Percentiles rank a stretch among this genome's conserved stretches.
Conservation (phyloP, 2,329 filamentous ascomycete species). For the Fusarium heterosporum region DNA sequence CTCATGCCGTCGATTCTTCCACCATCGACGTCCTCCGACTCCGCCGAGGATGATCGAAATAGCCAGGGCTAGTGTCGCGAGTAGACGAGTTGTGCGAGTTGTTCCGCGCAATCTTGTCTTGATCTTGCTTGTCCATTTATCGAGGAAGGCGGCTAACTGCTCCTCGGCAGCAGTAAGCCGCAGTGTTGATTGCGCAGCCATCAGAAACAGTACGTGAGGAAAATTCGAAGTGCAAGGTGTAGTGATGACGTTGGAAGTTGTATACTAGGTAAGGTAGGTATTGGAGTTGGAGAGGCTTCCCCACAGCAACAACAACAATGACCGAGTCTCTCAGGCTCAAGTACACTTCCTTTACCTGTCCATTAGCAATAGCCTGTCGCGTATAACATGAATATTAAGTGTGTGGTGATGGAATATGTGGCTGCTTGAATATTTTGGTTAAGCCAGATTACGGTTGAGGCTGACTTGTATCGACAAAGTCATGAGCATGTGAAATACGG, state of each 20-base stretch:
- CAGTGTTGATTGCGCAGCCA: conserved; percentile 91
- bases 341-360: conserved; percentile 31
- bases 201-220: conserved; percentile 52
- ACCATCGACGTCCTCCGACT: conserved; percentile 83
- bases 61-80: conserved; percentile 80
- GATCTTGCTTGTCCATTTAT: conserved; percentile 68
- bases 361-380: conserved; percentile 28
- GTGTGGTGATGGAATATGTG: conserved; percentile 3
- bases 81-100: conserved; percentile 76
- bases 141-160: conserved; percentile 72
- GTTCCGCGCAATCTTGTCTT: conserved; percentile 69
- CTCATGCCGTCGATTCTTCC: conserved; percentile 78
- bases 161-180: conserved; percentile 73
- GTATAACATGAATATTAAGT: conserved; percentile 6
- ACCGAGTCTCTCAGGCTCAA: conserved; percentile 34
- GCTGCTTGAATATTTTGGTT: conserved; percentile 13
- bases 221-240: conserved; percentile 7
- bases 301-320: conserved; percentile 33
- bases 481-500: conserved; percentile 47
- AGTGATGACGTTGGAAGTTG: conserved; percentile 28
- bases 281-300: conserved; percentile 37
- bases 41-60: conserved; percentile 82
- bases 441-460: conserved; percentile 21
- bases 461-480: conserved; percentile 20
- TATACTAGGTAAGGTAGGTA: conserved; percentile 1